Conservation (phyloP, 805 yeast species). For the Saturnispora zaruensis region DNA sequence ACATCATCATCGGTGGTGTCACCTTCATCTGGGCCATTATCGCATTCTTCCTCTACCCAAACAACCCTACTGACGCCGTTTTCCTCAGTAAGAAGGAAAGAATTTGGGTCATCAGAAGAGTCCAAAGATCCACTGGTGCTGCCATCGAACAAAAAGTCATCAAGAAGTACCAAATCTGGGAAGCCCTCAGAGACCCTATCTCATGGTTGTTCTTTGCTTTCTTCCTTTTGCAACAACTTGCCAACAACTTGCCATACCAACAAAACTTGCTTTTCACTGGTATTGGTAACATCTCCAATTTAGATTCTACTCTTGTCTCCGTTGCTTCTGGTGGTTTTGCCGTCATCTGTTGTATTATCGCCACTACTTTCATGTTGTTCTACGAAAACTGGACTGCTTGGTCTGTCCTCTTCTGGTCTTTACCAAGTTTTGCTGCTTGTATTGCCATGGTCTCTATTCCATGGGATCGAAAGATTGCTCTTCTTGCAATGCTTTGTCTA, state of each 20-base stretch:
- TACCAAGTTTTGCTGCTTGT: conserved; percentile 37
- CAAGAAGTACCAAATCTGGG: conserved; percentile 38
- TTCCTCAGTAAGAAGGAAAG: conserved; percentile 33
- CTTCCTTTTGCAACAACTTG: conserved; percentile 18
- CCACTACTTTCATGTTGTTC: conserved; percentile 13
- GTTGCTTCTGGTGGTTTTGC: conserved; percentile 20
- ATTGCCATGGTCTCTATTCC: conserved; percentile 19
- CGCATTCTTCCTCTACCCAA: conserved; percentile 38
- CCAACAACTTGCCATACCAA: conserved; percentile 19
- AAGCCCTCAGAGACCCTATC: conserved; percentile 39
- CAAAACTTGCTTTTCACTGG: conserved; percentile 14
- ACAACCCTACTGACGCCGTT: conserved; percentile 42
- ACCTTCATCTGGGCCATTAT: conserved; percentile 32
- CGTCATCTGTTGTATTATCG: conserved; percentile 16
- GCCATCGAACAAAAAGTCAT: conserved; percentile 35
- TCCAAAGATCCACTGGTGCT: conserved; percentile 28
- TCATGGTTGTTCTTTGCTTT: conserved; percentile 32
- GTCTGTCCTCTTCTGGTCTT: conserved; percentile 29
- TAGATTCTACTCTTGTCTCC: conserved; percentile 17
- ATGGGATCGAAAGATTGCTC: conserved; percentile 36
- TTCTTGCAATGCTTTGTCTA: conserved; percentile 40
- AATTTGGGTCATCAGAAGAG: conserved; percentile 35
- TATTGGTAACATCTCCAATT: conserved; percentile 14
- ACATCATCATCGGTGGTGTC: conserved; percentile 44
- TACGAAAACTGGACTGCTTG: conserved; percentile 23